A percentile compares a stretch with the other conserved stretches of the same genome.
phyloP scores from a whole-genome alignment of 306 rosid genomes.

The Castanopsis chinensis region DNA sequence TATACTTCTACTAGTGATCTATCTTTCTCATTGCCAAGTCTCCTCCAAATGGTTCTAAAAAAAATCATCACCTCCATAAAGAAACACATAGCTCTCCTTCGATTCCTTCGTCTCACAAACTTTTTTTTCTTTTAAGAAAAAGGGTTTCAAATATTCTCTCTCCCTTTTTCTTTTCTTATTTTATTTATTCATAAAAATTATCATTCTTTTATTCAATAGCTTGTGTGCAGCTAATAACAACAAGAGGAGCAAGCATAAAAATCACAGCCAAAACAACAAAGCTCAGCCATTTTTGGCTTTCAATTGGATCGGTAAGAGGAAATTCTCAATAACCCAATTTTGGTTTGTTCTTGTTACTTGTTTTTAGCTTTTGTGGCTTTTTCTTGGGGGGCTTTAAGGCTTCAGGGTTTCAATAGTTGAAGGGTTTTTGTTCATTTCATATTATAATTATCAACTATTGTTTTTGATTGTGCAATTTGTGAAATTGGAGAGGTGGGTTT shows the following conservation, averaged over 20 bases:
- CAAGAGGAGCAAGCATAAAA: slow-evolving; percentile 30
- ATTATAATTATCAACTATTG: slow-evolving; percentile 23
- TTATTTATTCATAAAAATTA: slow-evolving; percentile 18
- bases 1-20: no score
- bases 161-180: slow-evolving; percentile 28
- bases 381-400: slow-evolving; percentile 10
- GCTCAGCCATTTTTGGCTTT: slow-evolving; percentile 33
- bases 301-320: slow-evolving; percentile 41
- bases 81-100: slow-evolving; percentile 18
- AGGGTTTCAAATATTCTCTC: slow-evolving; percentile 21
- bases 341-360: slow-evolving; percentile 10
- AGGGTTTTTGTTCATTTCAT: slow-evolving; percentile 9
- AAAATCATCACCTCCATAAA: slow-evolving; percentile 14
- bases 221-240: slow-evolving; percentile 20
- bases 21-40: no score
- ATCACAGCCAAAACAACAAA: background rate
- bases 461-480: slow-evolving; percentile 30
- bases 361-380: slow-evolving; percentile 13
- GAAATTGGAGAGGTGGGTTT: no score
- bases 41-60: background rate
- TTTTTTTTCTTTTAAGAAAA: background rate
- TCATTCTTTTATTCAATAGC: slow-evolving; percentile 20
- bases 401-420: slow-evolving; percentile 24
- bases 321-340: slow-evolving; percentile 34
- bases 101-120: slow-evolving; percentile 28